Evolutionary conservation across 805 yeast genomes (phyloP).

Genomic region (Yarrowia sp.): DNA sequence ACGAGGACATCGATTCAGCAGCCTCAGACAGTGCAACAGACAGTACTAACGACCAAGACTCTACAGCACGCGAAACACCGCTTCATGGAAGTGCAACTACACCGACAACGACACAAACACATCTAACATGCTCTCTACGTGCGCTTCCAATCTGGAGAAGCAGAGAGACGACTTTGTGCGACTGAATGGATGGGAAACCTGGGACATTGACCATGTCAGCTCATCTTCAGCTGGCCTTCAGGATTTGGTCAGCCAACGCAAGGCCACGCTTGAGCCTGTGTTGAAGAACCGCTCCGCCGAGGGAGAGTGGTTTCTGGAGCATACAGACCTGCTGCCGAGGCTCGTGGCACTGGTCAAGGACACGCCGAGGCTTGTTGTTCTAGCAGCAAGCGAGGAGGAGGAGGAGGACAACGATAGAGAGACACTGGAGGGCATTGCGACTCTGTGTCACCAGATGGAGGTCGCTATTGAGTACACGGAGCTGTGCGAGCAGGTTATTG

Average conservation of each 20-base stretch:
- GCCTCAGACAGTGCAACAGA: not conserved
- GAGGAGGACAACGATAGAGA: not conserved
- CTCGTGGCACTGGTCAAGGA: slow-evolving; percentile 5
- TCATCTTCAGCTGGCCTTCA: not conserved
- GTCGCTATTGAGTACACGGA: slow-evolving; percentile 37
- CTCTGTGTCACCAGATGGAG: slow-evolving; percentile 31
- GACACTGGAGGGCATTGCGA: slow-evolving; percentile 28
- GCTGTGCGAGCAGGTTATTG: slow-evolving; percentile 33
- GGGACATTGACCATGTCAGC: slow-evolving; percentile 1
- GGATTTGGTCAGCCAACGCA: not conserved
- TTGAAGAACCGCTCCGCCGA: not conserved
- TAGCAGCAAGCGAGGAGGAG: not conserved
- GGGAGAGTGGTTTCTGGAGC: slow-evolving; percentile 20
- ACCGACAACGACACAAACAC: not conserved
- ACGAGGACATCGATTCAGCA: no score
- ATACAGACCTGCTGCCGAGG: slow-evolving; percentile 5
- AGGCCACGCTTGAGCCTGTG: not conserved
- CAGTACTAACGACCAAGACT: not conserved
- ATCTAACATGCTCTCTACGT: slow-evolving; percentile 9
- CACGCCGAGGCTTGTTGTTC: slow-evolving; percentile 31
- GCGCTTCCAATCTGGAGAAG: slow-evolving; percentile 22
- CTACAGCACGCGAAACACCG: not conserved
- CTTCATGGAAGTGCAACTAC: no score
- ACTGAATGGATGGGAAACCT: slow-evolving; percentile 13
- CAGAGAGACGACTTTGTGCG: slow-evolving; percentile 16